phyloP scores from a whole-genome alignment of 2,329 filamentous ascomycete genomes.

The Tolypocladium guangdongense region DNA sequence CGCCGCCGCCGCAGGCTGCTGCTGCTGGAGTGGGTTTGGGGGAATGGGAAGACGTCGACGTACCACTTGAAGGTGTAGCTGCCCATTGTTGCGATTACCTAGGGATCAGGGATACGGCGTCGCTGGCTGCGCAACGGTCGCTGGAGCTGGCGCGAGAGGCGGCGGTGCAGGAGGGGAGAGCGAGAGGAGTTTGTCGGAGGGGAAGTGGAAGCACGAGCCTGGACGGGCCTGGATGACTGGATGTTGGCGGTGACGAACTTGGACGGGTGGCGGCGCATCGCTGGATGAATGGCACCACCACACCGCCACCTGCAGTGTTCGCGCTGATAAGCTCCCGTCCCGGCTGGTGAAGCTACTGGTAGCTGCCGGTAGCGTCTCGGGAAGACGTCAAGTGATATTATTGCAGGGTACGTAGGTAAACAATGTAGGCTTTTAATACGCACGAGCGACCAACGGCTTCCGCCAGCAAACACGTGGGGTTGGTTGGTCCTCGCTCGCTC shows the following conservation, averaged over 20 bases:
- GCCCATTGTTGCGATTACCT: constrained; percentile 42
- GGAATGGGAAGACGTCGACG: constrained; percentile 18
- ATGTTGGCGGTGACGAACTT: background rate
- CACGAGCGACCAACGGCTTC: background rate
- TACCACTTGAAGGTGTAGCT: constrained; percentile 63
- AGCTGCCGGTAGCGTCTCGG: background rate
- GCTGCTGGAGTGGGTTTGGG: background rate
- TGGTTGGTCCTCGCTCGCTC: no score
- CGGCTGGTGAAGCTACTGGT: background rate
- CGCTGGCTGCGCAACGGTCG: background rate
- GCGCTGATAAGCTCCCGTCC: background rate
- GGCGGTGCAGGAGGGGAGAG: background rate
- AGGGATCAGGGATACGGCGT: background rate
- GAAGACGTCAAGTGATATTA: background rate
- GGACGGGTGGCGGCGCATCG: no score
- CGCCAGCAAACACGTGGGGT: background rate
- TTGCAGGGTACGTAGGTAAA: no score
- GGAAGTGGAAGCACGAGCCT: background rate
- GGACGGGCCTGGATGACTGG: background rate
- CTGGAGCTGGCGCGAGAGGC: background rate
- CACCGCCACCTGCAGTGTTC: no score
- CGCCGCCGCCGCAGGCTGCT: no score
- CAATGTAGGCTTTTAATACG: no score
- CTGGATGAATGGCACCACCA: no score
- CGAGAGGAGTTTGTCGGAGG: background rate